Evolutionary conservation across 768 basidiomycete genomes (phyloP), one percentile per base, ranked within the genome.

Genomic region (Hortiboletus flavorubellus): DNA sequence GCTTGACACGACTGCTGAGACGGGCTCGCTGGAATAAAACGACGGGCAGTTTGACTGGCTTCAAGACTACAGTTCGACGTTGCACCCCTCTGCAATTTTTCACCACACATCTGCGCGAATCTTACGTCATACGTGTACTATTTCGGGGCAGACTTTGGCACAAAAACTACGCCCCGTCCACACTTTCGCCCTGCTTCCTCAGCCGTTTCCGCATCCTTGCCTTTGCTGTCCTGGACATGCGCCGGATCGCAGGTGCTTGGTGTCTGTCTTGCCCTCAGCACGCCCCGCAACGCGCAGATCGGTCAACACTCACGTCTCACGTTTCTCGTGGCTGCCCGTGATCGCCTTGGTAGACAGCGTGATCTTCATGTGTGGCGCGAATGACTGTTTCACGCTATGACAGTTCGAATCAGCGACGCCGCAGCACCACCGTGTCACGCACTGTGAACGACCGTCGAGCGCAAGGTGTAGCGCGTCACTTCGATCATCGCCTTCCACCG

Each of bases 331-430:
- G 8, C 78, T 63, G 16, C 74, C 69, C 8, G 76, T 73, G 0
- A 83, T 67, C 51, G 80, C 73, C 49, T 61, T 61, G 26, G 73
- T 71, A 14, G 81, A 83, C 0, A 92, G 71, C 0, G 85, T 90
- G 54, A 91, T 73, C 56, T 78, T 83, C 84, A 92, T 87, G 53
- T 80, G 88, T 1, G 88, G 83, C 3, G 79, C 81, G 59, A 80
- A 80, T 8, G 76, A 78, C 60, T 76, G 77, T 56, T 80, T 79
- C 18, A 79, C 65, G 60, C 87, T 89, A 9, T 16, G 14, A 29
- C 26, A 7, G 31, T 55, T 46, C 33, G 40, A 16, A 43, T 46
- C 43, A 46, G 46, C n/a, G 10, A 52, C 53, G 5, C 42, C 29
- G 39, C 16, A 29, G 12, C 6, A 34, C 5, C 14, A 44, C 41